Conservation (phyloP, 78 protist genomes). For the Dictyostelium firmibasis region DNA sequence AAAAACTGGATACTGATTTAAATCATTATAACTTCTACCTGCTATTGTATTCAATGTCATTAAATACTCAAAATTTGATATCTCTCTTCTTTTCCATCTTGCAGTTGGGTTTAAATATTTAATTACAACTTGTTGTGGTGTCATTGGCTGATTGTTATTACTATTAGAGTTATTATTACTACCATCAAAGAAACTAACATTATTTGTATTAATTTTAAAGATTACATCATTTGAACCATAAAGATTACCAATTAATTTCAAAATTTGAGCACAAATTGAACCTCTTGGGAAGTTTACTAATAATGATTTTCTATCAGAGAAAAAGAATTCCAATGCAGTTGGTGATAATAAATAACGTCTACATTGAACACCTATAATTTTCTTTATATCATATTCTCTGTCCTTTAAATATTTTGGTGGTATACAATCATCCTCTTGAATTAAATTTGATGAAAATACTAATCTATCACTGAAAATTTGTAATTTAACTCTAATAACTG, state of each 20-base stretch:
- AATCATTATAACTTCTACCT: conserved; percentile 82
- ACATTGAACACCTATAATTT: conserved; percentile 66
- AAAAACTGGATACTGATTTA: conserved; percentile 85
- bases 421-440: conserved; percentile 59
- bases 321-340: conserved; percentile 84
- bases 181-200: conserved; percentile 16
- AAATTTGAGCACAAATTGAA: neutral
- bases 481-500: conserved; percentile 9
- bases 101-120: conserved; percentile 46
- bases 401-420: neutral
- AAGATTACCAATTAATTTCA: conserved; percentile 19
- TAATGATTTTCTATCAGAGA: conserved; percentile 18
- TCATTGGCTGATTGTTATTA: neutral
- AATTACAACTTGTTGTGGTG: conserved; percentile 43
- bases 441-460: neutral
- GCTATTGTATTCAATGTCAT: conserved; percentile 93
- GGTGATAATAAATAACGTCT: conserved; percentile 80
- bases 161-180: neutral
- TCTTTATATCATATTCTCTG: conserved; percentile 19
- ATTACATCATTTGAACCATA: neutral
- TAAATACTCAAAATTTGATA: conserved; percentile 93
- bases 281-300: conserved; percentile 65
- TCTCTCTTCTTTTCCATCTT: conserved; percentile 82
- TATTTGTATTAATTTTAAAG: conserved; percentile 1
- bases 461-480: neutral